These are phyloP conservation scores for Euryodendron excelsum DNA, from an alignment of 148 eudicot species.

Conservation along the genomic window DNA sequence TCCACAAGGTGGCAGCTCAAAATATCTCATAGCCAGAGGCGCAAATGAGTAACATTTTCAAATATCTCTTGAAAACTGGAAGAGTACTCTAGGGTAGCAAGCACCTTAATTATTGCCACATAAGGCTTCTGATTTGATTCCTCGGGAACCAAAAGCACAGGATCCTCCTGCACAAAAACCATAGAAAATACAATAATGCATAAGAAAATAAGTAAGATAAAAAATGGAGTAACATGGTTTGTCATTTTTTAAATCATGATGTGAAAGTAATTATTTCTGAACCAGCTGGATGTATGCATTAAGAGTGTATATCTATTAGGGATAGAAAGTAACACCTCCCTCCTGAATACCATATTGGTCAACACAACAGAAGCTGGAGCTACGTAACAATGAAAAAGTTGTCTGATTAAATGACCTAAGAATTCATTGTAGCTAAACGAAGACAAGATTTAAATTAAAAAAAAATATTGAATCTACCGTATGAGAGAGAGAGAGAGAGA, in stretches of 20 bases:
- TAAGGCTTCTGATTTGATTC: conserved; percentile 76
- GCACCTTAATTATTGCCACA: conserved; percentile 94
- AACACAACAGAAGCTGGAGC: too few species aligned
- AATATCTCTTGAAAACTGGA: neutral
- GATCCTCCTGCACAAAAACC: conserved; percentile 70
- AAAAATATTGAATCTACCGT: too few species aligned
- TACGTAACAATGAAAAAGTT: too few species aligned
- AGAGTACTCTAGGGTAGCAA: conserved; percentile 1
- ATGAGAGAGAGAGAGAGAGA: too few species aligned
- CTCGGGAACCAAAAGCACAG: conserved; percentile 89
- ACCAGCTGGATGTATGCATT: too few species aligned
- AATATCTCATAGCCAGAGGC: neutral
- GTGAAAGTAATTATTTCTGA: neutral
- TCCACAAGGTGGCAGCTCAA: neutral
- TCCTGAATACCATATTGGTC: too few species aligned
- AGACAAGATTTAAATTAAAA: too few species aligned
- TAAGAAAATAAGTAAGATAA: neutral
- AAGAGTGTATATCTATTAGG: too few species aligned
- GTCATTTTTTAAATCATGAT: neutral
- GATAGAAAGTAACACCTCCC: too few species aligned
- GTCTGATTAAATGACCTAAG: too few species aligned
- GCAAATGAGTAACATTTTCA: neutral
- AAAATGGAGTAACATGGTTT: neutral
- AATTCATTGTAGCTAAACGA: too few species aligned
- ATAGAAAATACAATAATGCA: neutral